Base-by-base conservation (phyloP, 768 basidiomycete species). In the Coprinopsis sp. region DNA sequence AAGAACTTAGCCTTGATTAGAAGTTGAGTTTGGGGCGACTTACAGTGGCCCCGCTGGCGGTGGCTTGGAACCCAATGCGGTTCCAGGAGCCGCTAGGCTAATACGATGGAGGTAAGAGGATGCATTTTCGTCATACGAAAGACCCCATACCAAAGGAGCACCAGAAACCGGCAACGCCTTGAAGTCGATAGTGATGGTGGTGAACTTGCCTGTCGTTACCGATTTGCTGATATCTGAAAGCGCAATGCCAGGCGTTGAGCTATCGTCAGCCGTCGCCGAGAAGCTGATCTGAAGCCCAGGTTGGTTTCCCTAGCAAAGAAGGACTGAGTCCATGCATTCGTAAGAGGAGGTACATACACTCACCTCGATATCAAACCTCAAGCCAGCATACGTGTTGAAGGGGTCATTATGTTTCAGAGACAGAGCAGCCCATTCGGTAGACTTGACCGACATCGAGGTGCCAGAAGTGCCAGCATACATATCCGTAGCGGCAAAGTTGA, bases 301-400 rank as follows among this genome's bases (percentile, higher is more conserved):
- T 59, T 74, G 62, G 18, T 49, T 64, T 6, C 76, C 76, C 72
- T 72, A 29, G n/a, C 3, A 47, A 36, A 31, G 23, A 18, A 5
- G n/a, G n/a, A n/a, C n/a, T n/a, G n/a, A n/a, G n/a, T n/a, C n/a
- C n/a, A n/a, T n/a, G n/a, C n/a, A n/a, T n/a, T n/a, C n/a, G n/a
- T n/a, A n/a, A n/a, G n/a, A n/a, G n/a, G n/a, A n/a, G n/a, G n/a
- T n/a, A n/a, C n/a, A n/a, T n/a, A n/a, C n/a, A n/a, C 73, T 21
- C 53, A 70, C 72, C 34, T 74, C 67, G 56, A 79, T 71, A 54
- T 78, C 77, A 54, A 79, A 79, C 37, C 59, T 55, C 21, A 79
- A 60, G 4, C 77, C 77, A 8, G 73, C 76, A 51, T 68, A 76
- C 23, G 55, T 57, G 13, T 63, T 51, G 56, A 78, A 74, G 31